These are phyloP conservation scores for Escovopsis weberi DNA, from an alignment of 2,329 filamentous ascomycete genomes.

Conservation along the genomic window DNA sequence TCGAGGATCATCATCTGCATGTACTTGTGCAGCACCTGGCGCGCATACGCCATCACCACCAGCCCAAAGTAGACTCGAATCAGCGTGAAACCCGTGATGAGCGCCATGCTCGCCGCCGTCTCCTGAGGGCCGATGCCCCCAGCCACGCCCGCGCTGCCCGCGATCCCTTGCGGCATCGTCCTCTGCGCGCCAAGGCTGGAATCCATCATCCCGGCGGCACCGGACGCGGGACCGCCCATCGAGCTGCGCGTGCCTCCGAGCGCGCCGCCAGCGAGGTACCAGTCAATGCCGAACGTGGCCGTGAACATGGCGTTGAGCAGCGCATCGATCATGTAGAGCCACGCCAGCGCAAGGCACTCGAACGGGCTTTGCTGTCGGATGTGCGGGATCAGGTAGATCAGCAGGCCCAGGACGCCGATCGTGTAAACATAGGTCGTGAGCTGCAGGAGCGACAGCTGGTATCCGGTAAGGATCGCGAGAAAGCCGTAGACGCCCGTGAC, in stretches of 20 bases:
- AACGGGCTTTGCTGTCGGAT: slow-evolving; percentile 67
- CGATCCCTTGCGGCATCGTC: too few relatives aligned
- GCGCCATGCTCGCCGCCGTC: slow-evolving; percentile 59
- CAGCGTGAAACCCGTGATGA: slow-evolving; percentile 60
- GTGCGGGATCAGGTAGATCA: slow-evolving; percentile 60
- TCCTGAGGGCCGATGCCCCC: slow-evolving; percentile 33
- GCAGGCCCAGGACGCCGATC: slow-evolving; percentile 51
- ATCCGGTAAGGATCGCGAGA: slow-evolving; percentile 77
- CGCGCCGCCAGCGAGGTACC: slow-evolving; percentile 59
- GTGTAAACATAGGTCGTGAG: slow-evolving; percentile 89
- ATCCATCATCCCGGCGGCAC: slow-evolving; percentile 20
- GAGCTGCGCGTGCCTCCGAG: slow-evolving; percentile 21
- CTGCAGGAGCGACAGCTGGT: slow-evolving; percentile 67
- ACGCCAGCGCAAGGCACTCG: slow-evolving; percentile 67
- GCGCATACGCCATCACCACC: slow-evolving; percentile 70
- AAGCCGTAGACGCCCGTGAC: slow-evolving; percentile 81
- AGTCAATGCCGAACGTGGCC: slow-evolving; percentile 63
- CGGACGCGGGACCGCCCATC: slow-evolving; percentile 12
- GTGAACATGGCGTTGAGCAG: slow-evolving; percentile 73
- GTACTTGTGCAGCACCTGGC: slow-evolving; percentile 59
- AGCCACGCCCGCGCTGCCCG: too few relatives aligned
- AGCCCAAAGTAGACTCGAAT: slow-evolving; percentile 73
- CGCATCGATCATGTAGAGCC: slow-evolving; percentile 74
- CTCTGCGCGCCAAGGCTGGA: slow-evolving; percentile 17
- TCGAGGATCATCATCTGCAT: slow-evolving; percentile 34